Percentiles rank a stretch among this genome's conserved stretches.
Evolutionary conservation across 192 early-diverging fungal genomes (phyloP).

Genomic region (Mortierella claussenii): DNA sequence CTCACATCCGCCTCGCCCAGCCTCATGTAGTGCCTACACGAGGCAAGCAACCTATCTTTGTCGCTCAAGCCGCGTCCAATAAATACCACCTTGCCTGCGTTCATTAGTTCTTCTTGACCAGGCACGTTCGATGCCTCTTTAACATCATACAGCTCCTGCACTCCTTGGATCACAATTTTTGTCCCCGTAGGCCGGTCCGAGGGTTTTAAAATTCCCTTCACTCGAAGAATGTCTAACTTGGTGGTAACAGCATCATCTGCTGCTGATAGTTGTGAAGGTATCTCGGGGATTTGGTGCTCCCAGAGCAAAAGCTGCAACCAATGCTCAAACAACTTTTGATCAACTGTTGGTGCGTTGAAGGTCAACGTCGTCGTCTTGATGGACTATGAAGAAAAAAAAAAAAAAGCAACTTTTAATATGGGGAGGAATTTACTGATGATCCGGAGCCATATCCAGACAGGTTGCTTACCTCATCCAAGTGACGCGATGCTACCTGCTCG

Average conservation of each 20-base stretch:
- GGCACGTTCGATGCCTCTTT: constrained; percentile 18
- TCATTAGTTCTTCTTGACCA: constrained; percentile 16
- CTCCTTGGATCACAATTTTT: constrained; percentile 69
- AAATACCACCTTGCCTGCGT: constrained; percentile 50
- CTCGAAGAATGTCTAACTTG: constrained; percentile 64
- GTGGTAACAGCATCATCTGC: neutral
- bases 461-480: constrained; percentile 39
- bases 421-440: neutral
- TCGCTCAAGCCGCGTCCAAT: constrained; percentile 53
- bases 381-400: constrained; percentile 58
- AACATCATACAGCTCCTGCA: constrained; percentile 72
- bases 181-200: constrained; percentile 40
- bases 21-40: constrained; percentile 30
- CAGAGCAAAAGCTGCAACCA: constrained; percentile 83
- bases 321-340: constrained; percentile 56
- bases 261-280: neutral
- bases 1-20: constrained; percentile 9
- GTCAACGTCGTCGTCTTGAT: constrained; percentile 60
- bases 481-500: constrained; percentile 2
- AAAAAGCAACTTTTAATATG: no score
- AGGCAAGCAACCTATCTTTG: constrained; percentile 13
- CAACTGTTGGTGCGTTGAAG: constrained; percentile 63
- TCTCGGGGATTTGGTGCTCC: constrained; percentile 66
- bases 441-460: neutral
- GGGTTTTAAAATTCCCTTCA: constrained; percentile 65